Base-by-base conservation (phyloP, 2,329 filamentous ascomycete species). In the Fusarium mexicanum region DNA sequence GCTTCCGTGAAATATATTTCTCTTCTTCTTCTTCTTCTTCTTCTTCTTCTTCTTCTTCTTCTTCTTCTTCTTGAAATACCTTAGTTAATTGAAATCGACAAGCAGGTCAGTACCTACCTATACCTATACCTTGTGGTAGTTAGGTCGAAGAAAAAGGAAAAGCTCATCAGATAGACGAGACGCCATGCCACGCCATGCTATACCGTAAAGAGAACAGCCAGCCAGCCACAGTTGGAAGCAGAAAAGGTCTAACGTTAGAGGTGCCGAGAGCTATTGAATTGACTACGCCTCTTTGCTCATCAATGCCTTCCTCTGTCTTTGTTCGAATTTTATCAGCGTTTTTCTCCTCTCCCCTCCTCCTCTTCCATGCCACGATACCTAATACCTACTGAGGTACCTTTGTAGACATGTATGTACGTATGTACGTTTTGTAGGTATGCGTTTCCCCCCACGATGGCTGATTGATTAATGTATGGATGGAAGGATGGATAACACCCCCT, bases 201-300 rank as follows among this genome's bases (percentile, higher is more conserved):
- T 71, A 63, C 70, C 51, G 51, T 20, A 70, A 64, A 17, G 33
- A 71, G 67, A 61, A 53, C 71, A 73, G 35, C 66, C 62, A 73
- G 71, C 71, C 71, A 73, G 71, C 71, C 71, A 73, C 71, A 59
- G 35, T 74, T 60, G 41, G 67, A 51, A 66, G 37, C 55, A 74
- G 60, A 47, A 59, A 48, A 43, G 44, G 48, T 60, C 58, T 47
- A 50, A 53, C 16, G 37, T 48, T 62, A 43, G 55, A 67, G 43
- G 47, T 72, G 44, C 64, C 51, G 67, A 47, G 38, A 71, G 38
- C 51, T 71, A 58, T 53, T 64, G 66, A 48, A 38, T 17, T 70
- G 40, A 47, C 50, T 51, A 58, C 59, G 54, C 64, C 69, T 64
- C 44, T 60, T 68, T 59, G 24, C 35, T 33, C 40, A 48, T 31